Conservation (phyloP, 2,329 filamentous ascomycete species). For the Cordyceps militaris region DNA sequence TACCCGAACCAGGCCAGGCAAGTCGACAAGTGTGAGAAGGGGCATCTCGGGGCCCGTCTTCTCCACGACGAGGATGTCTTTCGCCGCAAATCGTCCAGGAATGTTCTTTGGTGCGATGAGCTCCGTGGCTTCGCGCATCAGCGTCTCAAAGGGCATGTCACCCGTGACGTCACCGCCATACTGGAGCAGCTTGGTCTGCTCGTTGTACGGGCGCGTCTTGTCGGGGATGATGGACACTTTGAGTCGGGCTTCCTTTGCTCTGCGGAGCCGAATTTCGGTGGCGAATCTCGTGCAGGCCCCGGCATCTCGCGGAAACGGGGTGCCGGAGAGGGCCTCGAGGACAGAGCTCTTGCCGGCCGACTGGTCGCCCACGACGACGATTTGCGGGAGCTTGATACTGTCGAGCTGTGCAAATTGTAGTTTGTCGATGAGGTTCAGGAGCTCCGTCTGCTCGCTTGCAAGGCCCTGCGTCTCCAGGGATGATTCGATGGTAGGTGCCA, state of each 20-base stretch:
- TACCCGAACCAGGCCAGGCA: constrained; percentile 51
- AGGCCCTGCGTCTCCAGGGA: constrained; percentile 43
- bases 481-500: constrained; percentile 38
- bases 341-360: constrained; percentile 59
- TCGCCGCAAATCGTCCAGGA: constrained; percentile 43
- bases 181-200: constrained; percentile 40
- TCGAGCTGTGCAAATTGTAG: constrained; percentile 47
- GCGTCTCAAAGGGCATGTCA: constrained; percentile 39
- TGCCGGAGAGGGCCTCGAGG: constrained; percentile 56
- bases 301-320: constrained; percentile 52
- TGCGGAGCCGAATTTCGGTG: constrained; percentile 50
- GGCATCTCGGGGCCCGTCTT: constrained; percentile 52
- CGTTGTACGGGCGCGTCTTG: constrained; percentile 37
- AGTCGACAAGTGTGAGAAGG: constrained; percentile 53
- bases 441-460: constrained; percentile 46
- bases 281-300: constrained; percentile 56
- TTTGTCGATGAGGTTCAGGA: constrained; percentile 51
- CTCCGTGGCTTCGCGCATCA: constrained; percentile 45
- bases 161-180: constrained; percentile 41
- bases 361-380: constrained; percentile 59
- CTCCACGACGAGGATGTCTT: constrained; percentile 51
- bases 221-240: constrained; percentile 50
- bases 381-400: constrained; percentile 49
- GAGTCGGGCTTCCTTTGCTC: constrained; percentile 36
- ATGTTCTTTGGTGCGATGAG: constrained; percentile 44